Conservation (phyloP, 345 rosid genomes). For the Aurinia saxatilis region DNA sequence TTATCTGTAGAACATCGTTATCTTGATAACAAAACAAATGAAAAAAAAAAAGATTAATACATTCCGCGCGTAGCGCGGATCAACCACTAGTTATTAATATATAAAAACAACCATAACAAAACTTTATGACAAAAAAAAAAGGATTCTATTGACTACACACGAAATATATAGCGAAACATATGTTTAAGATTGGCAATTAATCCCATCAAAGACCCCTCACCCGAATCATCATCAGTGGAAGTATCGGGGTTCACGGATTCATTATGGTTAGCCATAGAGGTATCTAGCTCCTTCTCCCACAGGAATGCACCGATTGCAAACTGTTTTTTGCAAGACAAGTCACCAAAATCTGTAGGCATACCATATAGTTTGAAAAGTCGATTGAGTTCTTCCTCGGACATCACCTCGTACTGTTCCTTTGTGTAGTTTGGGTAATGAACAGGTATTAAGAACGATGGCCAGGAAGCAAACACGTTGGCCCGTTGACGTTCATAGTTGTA, state of each 20-base stretch:
- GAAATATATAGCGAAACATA: neutral
- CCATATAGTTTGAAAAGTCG: constrained; percentile 47
- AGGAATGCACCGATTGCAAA: constrained; percentile 56
- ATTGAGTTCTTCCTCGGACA: constrained; percentile 60
- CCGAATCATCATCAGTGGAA: neutral
- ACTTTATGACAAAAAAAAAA: neutral
- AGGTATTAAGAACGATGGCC: constrained; percentile 44
- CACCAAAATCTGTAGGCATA: constrained; percentile 24
- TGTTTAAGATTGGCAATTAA: neutral
- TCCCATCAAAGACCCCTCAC: neutral
- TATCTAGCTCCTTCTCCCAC: constrained; percentile 24
- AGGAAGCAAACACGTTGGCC: neutral
- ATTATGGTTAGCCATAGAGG: neutral
- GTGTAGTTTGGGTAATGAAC: constrained; percentile 53
- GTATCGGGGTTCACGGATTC: neutral
- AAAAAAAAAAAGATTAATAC: too few species aligned
- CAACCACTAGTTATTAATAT: too few species aligned
- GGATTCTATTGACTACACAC: neutral
- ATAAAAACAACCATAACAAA: neutral
- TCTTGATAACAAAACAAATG: too few species aligned
- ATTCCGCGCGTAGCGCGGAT: too few species aligned
- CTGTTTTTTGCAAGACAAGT: constrained; percentile 37
- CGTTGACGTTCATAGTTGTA: neutral
- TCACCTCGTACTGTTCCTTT: constrained; percentile 41
- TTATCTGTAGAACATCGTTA: too few species aligned